phyloP scores from a whole-genome alignment of 495 filamentous ascomycete genomes.

The Glarea lozoyensis region DNA sequence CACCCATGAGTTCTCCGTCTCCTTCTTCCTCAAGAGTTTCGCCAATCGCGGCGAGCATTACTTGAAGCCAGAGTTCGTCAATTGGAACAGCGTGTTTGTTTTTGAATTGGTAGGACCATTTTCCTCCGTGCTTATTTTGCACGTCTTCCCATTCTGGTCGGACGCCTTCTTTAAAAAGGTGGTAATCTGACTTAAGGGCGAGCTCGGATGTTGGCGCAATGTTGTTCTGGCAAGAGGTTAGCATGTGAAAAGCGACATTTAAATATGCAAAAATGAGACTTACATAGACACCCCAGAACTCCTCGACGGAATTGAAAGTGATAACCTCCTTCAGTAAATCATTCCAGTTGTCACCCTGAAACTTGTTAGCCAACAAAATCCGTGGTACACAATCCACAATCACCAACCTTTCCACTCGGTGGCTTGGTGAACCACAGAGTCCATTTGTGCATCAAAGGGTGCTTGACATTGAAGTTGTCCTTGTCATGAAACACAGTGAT shows the following conservation, averaged over 20 bases:
- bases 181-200: constrained; percentile 95
- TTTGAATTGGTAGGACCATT: constrained; percentile 97
- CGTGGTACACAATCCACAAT: no score
- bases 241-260: constrained; percentile 15
- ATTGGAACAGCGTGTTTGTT: constrained; percentile 84
- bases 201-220: constrained; percentile 93
- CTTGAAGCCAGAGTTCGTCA: constrained; percentile 94
- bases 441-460: constrained; percentile 92
- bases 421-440: constrained; percentile 99
- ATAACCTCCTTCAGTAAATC: constrained; percentile 97
- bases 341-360: constrained; percentile 93
- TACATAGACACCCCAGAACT: constrained; percentile 99
- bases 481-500: constrained; percentile 95
- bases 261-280: constrained; percentile 27
- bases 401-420: constrained; percentile 87
- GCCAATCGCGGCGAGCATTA: constrained; percentile 92
- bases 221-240: constrained; percentile 66
- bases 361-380: constrained; percentile 5
- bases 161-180: constrained; percentile 96
- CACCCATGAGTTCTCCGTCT: constrained; percentile 96
- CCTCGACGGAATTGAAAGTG: constrained; percentile 95
- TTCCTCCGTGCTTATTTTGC: constrained; percentile 98
- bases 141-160: constrained; percentile 97
- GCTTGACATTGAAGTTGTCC: constrained; percentile 98
- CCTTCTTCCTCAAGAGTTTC: constrained; percentile 94